phyloP scores from a whole-genome alignment of 2,329 filamentous ascomycete genomes.

The Dryadomyces quercus-mongolicae region DNA sequence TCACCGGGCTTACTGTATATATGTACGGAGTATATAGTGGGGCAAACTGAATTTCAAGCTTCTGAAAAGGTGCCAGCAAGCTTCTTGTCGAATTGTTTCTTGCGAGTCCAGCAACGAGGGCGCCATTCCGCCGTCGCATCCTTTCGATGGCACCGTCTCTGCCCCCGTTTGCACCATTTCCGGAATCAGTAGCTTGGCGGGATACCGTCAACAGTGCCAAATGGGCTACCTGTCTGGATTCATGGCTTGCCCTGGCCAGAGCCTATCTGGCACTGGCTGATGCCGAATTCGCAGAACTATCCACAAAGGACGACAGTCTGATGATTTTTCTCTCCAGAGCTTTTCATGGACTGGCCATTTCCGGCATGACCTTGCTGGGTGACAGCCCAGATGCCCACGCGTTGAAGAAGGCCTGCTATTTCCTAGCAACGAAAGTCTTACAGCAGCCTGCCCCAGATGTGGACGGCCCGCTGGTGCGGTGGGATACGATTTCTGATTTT shows the following conservation, averaged over 20 bases:
- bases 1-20: background rate
- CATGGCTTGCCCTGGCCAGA: constrained; percentile 59
- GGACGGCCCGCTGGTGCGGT: constrained; percentile 36
- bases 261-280: constrained; percentile 50
- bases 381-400: constrained; percentile 23
- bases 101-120: background rate
- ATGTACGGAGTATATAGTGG: background rate
- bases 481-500: constrained; percentile 42
- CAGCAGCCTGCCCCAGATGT: constrained; percentile 18
- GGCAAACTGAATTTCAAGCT: background rate
- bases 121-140: background rate
- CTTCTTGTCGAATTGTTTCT: background rate
- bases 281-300: constrained; percentile 37
- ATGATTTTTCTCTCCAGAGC: constrained; percentile 55
- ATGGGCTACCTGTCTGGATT: constrained; percentile 66
- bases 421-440: constrained; percentile 44
- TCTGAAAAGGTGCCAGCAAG: background rate
- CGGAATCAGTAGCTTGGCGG: constrained; percentile 49
- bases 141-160: constrained; percentile 31
- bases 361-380: constrained; percentile 20
- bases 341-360: constrained; percentile 39
- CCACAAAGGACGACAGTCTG: constrained; percentile 46
- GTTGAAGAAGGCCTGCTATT: constrained; percentile 53
- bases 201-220: constrained; percentile 54
- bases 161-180: constrained; percentile 68